Percentiles rank a stretch among this genome's conserved stretches.
phyloP scores from a whole-genome alignment of 1,284 basidiomycete species.

The Heterobasidion occidentale region DNA sequence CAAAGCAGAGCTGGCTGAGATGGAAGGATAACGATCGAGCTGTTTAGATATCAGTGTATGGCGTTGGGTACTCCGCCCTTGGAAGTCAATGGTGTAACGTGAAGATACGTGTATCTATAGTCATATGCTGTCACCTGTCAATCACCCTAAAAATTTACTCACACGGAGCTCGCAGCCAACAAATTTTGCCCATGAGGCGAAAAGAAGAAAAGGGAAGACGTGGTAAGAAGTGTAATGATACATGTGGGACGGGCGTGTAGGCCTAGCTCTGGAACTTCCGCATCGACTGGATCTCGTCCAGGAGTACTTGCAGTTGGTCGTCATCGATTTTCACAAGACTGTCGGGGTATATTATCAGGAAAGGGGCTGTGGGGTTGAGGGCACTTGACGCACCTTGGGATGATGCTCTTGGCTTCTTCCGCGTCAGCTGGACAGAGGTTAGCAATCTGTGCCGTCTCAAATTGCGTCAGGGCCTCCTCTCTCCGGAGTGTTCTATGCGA shows the following conservation, averaged over 20 bases:
- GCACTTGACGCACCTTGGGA: slow-evolving; percentile 61
- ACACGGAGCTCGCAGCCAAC: neutral
- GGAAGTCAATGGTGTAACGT: neutral
- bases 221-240: neutral
- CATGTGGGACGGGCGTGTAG: neutral
- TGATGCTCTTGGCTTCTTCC: slow-evolving; percentile 87
- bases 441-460: slow-evolving; percentile 89
- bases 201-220: neutral
- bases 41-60: neutral
- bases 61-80: neutral
- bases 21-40: slow-evolving; percentile 47
- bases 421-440: slow-evolving; percentile 83
- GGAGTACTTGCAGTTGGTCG: slow-evolving; percentile 70
- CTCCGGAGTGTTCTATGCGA: slow-evolving; percentile 56
- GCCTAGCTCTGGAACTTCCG: slow-evolving; percentile 76
- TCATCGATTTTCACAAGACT: slow-evolving; percentile 86
- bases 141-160: too few species aligned
- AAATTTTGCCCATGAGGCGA: neutral
- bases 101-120: too few species aligned
- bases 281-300: slow-evolving; percentile 86
- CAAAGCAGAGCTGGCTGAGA: slow-evolving; percentile 53
- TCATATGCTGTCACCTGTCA: too few species aligned
- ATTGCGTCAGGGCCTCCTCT: slow-evolving; percentile 75
- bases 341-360: slow-evolving; percentile 1
- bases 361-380: neutral